Conservation (phyloP, 2,329 filamentous ascomycete genomes). For the Diaporthe nobilis region DNA sequence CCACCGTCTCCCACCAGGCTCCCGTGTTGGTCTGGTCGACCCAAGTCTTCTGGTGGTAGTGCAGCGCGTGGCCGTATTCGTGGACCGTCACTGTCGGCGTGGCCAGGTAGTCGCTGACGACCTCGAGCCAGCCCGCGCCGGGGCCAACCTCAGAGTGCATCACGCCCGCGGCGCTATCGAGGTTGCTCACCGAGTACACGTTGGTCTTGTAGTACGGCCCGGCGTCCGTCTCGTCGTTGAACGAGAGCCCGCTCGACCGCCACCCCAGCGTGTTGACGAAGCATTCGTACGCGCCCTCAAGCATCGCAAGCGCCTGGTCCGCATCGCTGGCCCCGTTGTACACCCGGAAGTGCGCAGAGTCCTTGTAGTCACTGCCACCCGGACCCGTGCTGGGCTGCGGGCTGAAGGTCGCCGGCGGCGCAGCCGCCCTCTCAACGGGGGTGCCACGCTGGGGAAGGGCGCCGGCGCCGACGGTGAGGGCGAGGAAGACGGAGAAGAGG, state of each 20-base stretch:
- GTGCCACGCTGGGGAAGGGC: conserved; percentile 2
- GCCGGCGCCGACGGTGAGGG: conserved; percentile 1
- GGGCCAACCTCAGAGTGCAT: conserved; percentile 7
- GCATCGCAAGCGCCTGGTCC: conserved; percentile 52
- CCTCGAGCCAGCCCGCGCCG: conserved; percentile 12
- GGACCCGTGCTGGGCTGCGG: conserved; percentile 44
- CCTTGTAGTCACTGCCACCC: conserved; percentile 50
- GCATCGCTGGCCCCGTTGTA: conserved; percentile 52
- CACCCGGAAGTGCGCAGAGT: conserved; percentile 58
- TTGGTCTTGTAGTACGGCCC: conserved; percentile 23
- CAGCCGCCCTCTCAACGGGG: conserved; percentile 11
- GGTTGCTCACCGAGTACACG: conserved; percentile 3
- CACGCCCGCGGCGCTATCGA: neutral
- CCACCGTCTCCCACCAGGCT: conserved; percentile 20
- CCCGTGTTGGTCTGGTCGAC: conserved; percentile 11
- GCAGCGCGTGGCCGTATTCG: conserved; percentile 23
- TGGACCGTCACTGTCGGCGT: conserved; percentile 20
- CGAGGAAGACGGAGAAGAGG: conserved; percentile 15
- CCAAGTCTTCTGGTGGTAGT: conserved; percentile 21
- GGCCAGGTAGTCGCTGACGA: conserved; percentile 20
- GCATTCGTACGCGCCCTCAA: conserved; percentile 61
- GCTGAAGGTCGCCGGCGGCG: conserved; percentile 14
- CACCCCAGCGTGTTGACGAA: conserved; percentile 52
- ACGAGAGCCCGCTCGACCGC: conserved; percentile 52
- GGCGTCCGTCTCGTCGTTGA: conserved; percentile 43